These are phyloP conservation scores for Chaetomium fimeti DNA, from an alignment of 495 filamentous ascomycete species.

Conservation along the genomic window DNA sequence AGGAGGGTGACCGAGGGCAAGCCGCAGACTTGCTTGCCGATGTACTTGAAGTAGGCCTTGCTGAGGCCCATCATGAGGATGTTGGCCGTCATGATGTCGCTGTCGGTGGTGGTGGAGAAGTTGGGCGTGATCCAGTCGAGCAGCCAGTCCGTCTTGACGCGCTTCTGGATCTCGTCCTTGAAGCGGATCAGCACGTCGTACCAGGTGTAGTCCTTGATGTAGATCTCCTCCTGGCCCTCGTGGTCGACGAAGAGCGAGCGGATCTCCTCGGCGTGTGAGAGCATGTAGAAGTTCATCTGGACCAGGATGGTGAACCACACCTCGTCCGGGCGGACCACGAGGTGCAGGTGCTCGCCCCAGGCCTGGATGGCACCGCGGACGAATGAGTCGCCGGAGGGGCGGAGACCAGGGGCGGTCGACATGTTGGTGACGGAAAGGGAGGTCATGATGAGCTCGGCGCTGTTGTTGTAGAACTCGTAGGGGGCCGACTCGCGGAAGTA, in stretches of 20 bases:
- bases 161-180: slow-evolving; percentile 29
- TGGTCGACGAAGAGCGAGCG: slow-evolving; percentile 47
- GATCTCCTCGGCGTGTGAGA: slow-evolving; percentile 47
- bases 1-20: slow-evolving; percentile 43
- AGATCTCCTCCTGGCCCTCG: slow-evolving; percentile 42
- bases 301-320: slow-evolving; percentile 59
- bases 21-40: slow-evolving; percentile 34
- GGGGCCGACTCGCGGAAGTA: slow-evolving; percentile 26
- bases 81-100: slow-evolving; percentile 37
- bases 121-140: slow-evolving; percentile 38
- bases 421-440: slow-evolving; percentile 20
- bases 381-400: slow-evolving; percentile 46
- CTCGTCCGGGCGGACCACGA: slow-evolving; percentile 56
- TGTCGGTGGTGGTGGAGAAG: slow-evolving; percentile 40
- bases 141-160: slow-evolving; percentile 34
- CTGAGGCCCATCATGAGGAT: slow-evolving; percentile 44
- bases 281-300: slow-evolving; percentile 56
- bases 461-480: slow-evolving; percentile 29
- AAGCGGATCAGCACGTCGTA: slow-evolving; percentile 24
- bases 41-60: slow-evolving; percentile 37
- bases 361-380: slow-evolving; percentile 49
- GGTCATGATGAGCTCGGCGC: slow-evolving; percentile 25
- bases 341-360: slow-evolving; percentile 52
- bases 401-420: slow-evolving; percentile 7
- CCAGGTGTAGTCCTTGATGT: slow-evolving; percentile 31